Base-by-base conservation (phyloP, 495 filamentous ascomycete species). In the Penicillium angulare region DNA sequence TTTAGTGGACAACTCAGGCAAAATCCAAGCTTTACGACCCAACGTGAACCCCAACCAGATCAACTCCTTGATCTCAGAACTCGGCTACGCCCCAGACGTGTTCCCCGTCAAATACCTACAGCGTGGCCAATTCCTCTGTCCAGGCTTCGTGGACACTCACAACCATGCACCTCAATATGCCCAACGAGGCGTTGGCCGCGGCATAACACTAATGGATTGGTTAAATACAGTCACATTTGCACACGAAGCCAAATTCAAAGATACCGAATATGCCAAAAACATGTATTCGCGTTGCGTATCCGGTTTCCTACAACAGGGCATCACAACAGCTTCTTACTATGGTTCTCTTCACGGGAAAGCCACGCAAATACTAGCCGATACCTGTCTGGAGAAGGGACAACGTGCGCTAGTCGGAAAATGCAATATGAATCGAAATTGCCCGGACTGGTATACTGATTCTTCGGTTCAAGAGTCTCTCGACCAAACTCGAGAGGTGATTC, bases 261-360 rank as follows among this genome's bases (percentile, higher is more conserved):
- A 86, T 50, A 58, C 73, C 0, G 64, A 52, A 3, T 77, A 86
- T 55, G 83, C 85, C 0, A 60, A 58, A 6, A 59, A 61, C 16
- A 69, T 80, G 45, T 87, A 86, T 55, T 46, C 68, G 2, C 51
- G 60, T 16, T 80, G 79, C 50, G 77, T 88, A 7, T 61, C 74
- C 0, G 81, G 81, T 3, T 73, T 83, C 34, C 69, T 88, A 4
- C 70, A 73, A 16, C 82, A 86, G 49, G 85, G 85, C 8, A 76
- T 83, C 51, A 88, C 85, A 2, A 86, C 80, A 1, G 85, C 85
- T 0, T 74, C 77, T 6, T 87, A 87, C 62, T 87, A 86, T 54
- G 81, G 74, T 8, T 84, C 80, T 1, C 65, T 78, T 1, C 83
- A 88, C 53, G 72, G 71, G 2, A 68, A 74, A 7, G 83, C 81